These are phyloP conservation scores for Deakozyma indianensis DNA, from an alignment of 805 yeast species.

Conservation along the genomic window DNA sequence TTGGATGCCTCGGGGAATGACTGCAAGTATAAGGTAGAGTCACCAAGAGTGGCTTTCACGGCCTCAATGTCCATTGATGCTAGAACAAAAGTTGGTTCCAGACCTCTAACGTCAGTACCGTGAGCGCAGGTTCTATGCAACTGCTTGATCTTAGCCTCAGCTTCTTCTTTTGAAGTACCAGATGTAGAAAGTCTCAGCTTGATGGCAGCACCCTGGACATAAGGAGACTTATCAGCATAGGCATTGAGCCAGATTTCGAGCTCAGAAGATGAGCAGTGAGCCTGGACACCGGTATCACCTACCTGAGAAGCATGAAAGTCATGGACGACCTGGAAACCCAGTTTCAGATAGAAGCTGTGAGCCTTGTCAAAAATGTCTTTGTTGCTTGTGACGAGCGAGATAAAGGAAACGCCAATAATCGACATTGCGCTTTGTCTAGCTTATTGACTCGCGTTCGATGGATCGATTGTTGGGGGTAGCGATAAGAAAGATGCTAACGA, in stretches of 20 bases:
- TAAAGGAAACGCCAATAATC: constrained; percentile 1
- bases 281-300: constrained; percentile 11
- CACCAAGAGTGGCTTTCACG: constrained; percentile 23
- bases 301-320: constrained; percentile 1
- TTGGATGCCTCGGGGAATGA: constrained; percentile 55
- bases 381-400: constrained; percentile 5
- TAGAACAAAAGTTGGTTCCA: constrained; percentile 32
- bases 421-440: neutral
- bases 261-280: constrained; percentile 12
- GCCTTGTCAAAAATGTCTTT: neutral
- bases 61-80: constrained; percentile 27
- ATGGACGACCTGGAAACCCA: neutral
- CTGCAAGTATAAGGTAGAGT: constrained; percentile 29
- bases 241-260: constrained; percentile 19
- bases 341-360: neutral
- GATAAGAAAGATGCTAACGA: too few relatives aligned
- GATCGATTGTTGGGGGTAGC: too few relatives aligned
- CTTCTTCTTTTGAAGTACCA: constrained; percentile 12
- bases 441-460: too few relatives aligned
- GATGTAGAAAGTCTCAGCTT: constrained; percentile 18
- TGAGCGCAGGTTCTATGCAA: constrained; percentile 6
- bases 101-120: constrained; percentile 35
- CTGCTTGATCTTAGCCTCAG: constrained; percentile 11
- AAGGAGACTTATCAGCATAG: constrained; percentile 8
- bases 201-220: constrained; percentile 16